Base-by-base conservation (phyloP, 345 rosid species). In the Hibiscus syriacus region DNA sequence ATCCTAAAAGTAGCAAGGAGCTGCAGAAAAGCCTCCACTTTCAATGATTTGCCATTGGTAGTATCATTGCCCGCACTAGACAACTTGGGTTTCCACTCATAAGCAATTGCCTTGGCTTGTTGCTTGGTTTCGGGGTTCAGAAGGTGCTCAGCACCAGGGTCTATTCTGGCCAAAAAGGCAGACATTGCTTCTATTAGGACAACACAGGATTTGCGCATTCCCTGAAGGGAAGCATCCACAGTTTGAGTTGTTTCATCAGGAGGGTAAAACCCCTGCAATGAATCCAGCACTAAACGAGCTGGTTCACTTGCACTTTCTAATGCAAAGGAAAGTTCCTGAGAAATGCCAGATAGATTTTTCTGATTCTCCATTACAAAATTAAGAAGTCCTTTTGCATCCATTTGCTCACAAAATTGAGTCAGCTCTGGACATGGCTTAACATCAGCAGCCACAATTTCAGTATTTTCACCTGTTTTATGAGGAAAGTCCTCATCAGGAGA, bases 321-420 rank as follows among this genome's bases (percentile, higher is more conserved):
- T 69, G 87, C 87, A 68, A 81, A 69, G 67, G 86, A 74, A 57
- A 86, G 79, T 73, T 86, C 86, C 58, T 74, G 59, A 64, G 75
- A 70, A 55, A 81, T 70, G 71, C 75, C 72, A 82, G 68, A 53
- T 49, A 83, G 25, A 45, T 70, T 75, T 73, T 80, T 82, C 68
- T 70, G 74, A 55, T 83, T 83, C 80, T 81, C 83, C 78, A 76
- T 43, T 48, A 67, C 38, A 73, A 77, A 86, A 68, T 61, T 79
- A 63, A 81, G 76, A 66, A 86, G 85, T 65, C 88, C 90, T 64
- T 79, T 75, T 64, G 82, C 78, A 78, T 86, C 88, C 90, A 83
- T 86, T 81, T 82, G 82, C 82, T 80, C 69, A 66, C 90, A 86
- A 77, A 81, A 79, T 74, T 80, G 78, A 20, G 64, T 74, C 39